phyloP scores from a whole-genome alignment of 169 alveolate genomes.

The Cryptosporidium ubiquitum region DNA sequence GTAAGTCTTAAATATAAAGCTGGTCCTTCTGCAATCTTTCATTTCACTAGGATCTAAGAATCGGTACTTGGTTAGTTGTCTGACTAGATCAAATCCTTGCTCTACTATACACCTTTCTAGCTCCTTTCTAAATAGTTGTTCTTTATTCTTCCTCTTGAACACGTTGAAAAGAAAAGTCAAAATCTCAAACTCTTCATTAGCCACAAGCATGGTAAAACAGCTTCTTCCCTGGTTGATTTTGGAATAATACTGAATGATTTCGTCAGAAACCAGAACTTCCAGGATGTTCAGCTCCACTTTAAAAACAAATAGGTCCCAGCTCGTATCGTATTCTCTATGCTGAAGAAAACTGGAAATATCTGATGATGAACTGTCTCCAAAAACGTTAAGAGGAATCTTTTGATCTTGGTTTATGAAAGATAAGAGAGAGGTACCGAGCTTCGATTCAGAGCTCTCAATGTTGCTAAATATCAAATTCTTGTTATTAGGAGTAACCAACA shows the following conservation, averaged over 20 bases:
- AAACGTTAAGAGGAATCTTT: background rate
- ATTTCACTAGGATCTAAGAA: background rate
- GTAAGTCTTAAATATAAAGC: constrained; percentile 1
- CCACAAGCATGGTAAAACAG: background rate
- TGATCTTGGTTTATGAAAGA: background rate
- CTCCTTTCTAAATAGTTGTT: constrained; percentile 11
- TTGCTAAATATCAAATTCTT: background rate
- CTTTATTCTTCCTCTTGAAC: constrained; percentile 9
- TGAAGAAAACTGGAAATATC: background rate
- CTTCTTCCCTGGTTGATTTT: background rate
- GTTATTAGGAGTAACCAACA: constrained; percentile 6
- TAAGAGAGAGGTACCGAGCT: background rate
- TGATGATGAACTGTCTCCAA: background rate
- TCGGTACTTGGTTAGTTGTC: background rate
- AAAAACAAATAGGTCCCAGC: constrained; percentile 28
- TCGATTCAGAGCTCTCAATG: background rate
- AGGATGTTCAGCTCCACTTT: constrained; percentile 5
- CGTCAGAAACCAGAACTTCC: constrained; percentile 47
- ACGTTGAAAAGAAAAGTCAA: constrained; percentile 10
- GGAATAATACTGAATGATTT: constrained; percentile 8
- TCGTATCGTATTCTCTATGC: background rate
- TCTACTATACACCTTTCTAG: constrained; percentile 25
- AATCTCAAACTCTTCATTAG: constrained; percentile 17
- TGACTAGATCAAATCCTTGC: background rate
- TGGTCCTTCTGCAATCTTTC: background rate